Evolutionary conservation across 495 filamentous ascomycete genomes (phyloP), one percentile per base, ranked within the genome.

Genomic region (Platismatia glauca): DNA sequence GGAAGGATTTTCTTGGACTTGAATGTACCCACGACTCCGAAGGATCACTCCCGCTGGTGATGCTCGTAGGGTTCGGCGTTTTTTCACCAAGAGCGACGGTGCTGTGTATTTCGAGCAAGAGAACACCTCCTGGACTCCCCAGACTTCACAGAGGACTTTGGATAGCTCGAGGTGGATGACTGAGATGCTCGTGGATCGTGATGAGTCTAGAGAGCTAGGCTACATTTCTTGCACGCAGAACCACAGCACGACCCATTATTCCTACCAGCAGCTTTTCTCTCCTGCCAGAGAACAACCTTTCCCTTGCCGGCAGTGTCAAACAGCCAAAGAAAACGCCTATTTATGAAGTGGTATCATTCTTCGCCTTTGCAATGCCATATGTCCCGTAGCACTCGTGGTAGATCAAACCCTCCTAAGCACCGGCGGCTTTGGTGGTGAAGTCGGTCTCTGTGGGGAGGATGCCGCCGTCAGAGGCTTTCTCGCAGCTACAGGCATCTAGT

Each of bases 401-500:
- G 31, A 20, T 7, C 35, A 3, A 24, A 24, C 7, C 22, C 20
- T 24, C 33, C 22, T 43, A 68, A n/a, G 66, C 66, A 12, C 58
- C 63, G 5, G 59, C 60, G 37, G 59, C 52, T 75, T 82, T 82
- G 64, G 86, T 88, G 43, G 90, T 95, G 73, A 93, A 94, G 70
- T 95, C 90, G 55, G 78, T 86, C 82, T 95, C 90, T 67, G 82
- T 77, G 24, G 79, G 78, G 3, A 83, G 74, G 59, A 79, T 62
- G 41, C 75, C 76, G 63, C 80, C 78, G 60, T 80, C 81, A 43
- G 78, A 70, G 11, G 83, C 87, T 68, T 87, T 91, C 75, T 90
- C 88, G 73, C 91, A 96, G 16, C 87, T 92, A 78, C 90, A 95
- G 5, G 88, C 86, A 74, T 79, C 89, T 90, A 55, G 52, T 24